Conservation (phyloP, 176 grass and related monocot species). For the Bolboschoenus planiculmis region DNA sequence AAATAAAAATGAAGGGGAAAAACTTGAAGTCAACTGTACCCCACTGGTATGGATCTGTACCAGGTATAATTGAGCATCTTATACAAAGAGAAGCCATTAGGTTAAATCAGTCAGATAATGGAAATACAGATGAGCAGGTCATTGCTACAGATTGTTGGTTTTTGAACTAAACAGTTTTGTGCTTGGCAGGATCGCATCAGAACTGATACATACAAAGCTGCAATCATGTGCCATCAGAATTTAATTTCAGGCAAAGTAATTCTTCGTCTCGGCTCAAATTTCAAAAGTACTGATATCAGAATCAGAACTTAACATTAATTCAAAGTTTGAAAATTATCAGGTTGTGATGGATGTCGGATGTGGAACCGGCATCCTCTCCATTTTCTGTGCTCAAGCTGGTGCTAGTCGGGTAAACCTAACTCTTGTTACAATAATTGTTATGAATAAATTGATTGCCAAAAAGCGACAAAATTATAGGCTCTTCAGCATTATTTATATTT, state of each 20-base stretch:
- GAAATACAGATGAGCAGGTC: background rate
- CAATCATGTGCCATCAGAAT: slow-evolving; percentile 71
- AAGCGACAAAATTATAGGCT: background rate
- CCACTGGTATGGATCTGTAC: background rate
- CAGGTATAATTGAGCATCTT: background rate
- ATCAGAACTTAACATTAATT: background rate
- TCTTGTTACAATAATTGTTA: background rate
- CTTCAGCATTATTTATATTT: slow-evolving; percentile 17
- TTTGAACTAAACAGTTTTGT: background rate
- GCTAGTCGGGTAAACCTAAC: slow-evolving; percentile 56
- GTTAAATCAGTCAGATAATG: background rate
- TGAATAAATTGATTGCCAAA: background rate
- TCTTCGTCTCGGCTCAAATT: background rate
- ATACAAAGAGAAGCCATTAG: background rate
- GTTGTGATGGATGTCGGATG: slow-evolving; percentile 95
- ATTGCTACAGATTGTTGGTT: background rate
- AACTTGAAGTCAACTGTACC: background rate
- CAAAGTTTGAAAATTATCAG: slow-evolving; percentile 24
- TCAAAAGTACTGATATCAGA: background rate
- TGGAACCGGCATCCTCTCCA: slow-evolving; percentile 83
- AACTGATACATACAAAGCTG: slow-evolving; percentile 65
- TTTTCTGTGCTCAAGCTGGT: slow-evolving; percentile 88
- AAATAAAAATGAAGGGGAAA: background rate
- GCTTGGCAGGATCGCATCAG: slow-evolving; percentile 60
- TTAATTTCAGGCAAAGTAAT: slow-evolving; percentile 81